Base-by-base conservation (phyloP, 2,329 filamentous ascomycete species). In the Fusarium nematophilum region DNA sequence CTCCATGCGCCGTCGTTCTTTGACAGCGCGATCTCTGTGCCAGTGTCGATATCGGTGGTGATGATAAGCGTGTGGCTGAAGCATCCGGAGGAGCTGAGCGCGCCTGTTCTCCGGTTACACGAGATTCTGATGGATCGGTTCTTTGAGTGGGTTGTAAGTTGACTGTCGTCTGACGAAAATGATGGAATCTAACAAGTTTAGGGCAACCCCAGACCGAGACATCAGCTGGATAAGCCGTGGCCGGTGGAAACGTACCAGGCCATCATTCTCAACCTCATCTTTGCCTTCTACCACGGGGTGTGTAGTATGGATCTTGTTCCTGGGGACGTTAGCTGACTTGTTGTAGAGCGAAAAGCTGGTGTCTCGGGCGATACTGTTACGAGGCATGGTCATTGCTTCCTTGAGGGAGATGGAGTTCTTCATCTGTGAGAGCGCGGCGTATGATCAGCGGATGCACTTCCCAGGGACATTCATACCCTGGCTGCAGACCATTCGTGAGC, bases 41-140 rank as follows among this genome's bases (percentile, higher is more conserved):
- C 66, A 4, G 14, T 75, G 3, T 46, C 70, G 1, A 66, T 64
- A 1, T 72, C 75, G 0, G 70, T 78, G 9, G 65, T 70, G 11
- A 77, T 79, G 69, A 74, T 79, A 27, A 76, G 75, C 3, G 72
- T 72, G 4, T 80, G 77, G 76, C 46, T 78, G 2, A 62, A 69
- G 13, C 67, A 66, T 8, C 73, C 68, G 0, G 48, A 61, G 9
- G 66, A 59, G 10, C 62, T 70, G 15, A 69, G 61, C 30, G 59
- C 70, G 3, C 55, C 66, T 34, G 69, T 70, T 3, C 44, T 75
- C 13, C 57, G 65, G n/a, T 61, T 75, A 5, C 75, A 79, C 40
- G 54, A 64, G 5, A 52, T 54, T 3, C 55, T 79, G 14, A 68
- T 77, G 49, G 57, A 69, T 5, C 61, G 60, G n/a, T 69, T 67